Base-by-base conservation (phyloP, 2,329 filamentous ascomycete genomes). In the Trichoderma sp. region DNA sequence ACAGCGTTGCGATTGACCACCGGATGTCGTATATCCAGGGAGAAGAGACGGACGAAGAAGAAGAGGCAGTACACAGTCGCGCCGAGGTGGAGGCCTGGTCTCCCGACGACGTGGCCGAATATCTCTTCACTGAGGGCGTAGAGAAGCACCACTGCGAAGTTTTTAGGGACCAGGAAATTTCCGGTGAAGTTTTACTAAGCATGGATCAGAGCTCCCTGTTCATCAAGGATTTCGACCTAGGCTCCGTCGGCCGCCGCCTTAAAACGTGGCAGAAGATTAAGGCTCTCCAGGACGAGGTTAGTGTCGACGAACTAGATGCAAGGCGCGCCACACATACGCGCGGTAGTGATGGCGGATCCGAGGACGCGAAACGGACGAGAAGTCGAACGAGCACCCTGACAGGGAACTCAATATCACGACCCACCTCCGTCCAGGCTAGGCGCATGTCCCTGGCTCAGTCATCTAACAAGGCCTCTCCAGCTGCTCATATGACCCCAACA, bases 181-280 rank as follows among this genome's bases (percentile, higher is more conserved):
- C 92, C 2, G 95, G 95, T 58, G 94, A 98, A 74, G 94, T 98
- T 4, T 81, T 99, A 45, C 81, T 99, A 63, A 92, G 92, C 64
- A 97, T 98, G 92, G 93, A 97, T 74, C 94, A 97, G 80, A 92
- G 92, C 67, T 96, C 95, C 45, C 84, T 98, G 17, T 97, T 97
- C 77, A 90, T 98, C 82, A 97, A 97, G 76, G 94, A 95, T 56
- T 97, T 97, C 73, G 92, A 97, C 72, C 84, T 98, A 72, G 94
- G 94, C 19, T 92, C 94, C 3, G 94, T 98, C 72, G 94, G 94
- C 9, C 87, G 92, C 67, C 87, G 94, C 70, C 81, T 98, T 70
- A 96, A 96, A 78, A 97, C 94, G 2, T 98, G 94, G 94, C 93
- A 97, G 79, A 97, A 95, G 79, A 94, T 98, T 78, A 97, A 97